Evolutionary conservation across 768 basidiomycete genomes (phyloP), one percentile per base, ranked within the genome.

Genomic region (Imleria badia): DNA sequence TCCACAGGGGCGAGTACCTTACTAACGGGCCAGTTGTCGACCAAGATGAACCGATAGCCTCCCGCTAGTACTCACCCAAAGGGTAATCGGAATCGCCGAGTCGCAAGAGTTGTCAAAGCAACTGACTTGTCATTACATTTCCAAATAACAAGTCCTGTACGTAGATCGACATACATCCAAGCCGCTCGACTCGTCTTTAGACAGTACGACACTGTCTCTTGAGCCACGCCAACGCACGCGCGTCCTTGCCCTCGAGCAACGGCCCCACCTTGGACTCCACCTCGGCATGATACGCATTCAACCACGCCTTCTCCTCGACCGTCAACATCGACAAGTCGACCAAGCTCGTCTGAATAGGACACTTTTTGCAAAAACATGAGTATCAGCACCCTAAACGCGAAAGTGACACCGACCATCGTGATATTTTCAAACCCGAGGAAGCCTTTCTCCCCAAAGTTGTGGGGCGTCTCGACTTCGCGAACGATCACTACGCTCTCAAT

Each of bases 401-500:
- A 36, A 9, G 3, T 5, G 3, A 38, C 30, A 71, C 86, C 45
- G 45, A 94, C 95, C 81, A 96, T 82, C 0, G 95, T 98, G 52
- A 98, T 78, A 51, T 81, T 77, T 71, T 98, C 96, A 57, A 96
- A 89, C 3, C 84, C 80, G 30, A 97, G 79, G 71, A 85, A 98
- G 2, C 87, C 91, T 19, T 84, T 82, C 29, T 86, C 80, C 2
- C 91, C 93, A 67, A 95, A 98, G 59, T 81, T 80, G 65, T 92
- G 81, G 51, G 84, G 81, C 1, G 92, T 93, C 49, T 86, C 69
- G 11, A 72, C 86, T 41, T 85, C 80, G 45, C 81, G 78, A 5
- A 96, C 89, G 19, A 96, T 75, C 20, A 94, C 84, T 40, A 98
- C 80, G 69, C 83, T 94, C 73, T 99, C 96, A 62, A 96, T 91